These are phyloP conservation scores for Rhodotorula sp. DNA, from an alignment of 1,284 basidiomycete species.

Conservation along the genomic window DNA sequence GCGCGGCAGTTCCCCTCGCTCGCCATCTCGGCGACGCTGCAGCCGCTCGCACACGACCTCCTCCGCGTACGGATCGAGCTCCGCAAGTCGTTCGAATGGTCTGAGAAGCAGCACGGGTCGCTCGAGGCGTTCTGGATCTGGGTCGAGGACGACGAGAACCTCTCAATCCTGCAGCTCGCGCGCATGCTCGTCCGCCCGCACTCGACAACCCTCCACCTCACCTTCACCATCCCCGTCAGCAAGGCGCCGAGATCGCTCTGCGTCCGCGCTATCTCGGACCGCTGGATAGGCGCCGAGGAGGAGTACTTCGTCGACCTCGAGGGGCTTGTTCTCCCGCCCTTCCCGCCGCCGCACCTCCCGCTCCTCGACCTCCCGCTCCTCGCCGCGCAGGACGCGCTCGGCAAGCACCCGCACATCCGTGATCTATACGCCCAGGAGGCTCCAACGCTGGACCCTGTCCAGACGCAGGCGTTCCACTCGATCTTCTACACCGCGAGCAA, in stretches of 20 bases:
- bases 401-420: constrained; percentile 18
- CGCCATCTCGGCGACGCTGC: constrained; percentile 67
- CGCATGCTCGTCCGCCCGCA: constrained; percentile 70
- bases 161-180: constrained; percentile 77
- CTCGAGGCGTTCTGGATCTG: constrained; percentile 93
- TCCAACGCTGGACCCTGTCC: constrained; percentile 70
- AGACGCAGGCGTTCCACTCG: constrained; percentile 88
- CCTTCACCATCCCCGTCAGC: constrained; percentile 78
- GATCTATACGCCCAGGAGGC: constrained; percentile 23
- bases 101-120: constrained; percentile 69
- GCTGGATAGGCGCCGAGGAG: constrained; percentile 91
- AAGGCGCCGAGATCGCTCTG: constrained; percentile 62
- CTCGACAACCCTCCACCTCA: constrained; percentile 65
- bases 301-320: constrained; percentile 67
- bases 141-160: constrained; percentile 82
- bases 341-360: constrained; percentile 66
- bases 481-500: constrained; percentile 71
- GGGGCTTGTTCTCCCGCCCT: constrained; percentile 71
- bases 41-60: constrained; percentile 77
- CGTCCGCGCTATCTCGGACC: constrained; percentile 82
- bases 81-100: constrained; percentile 81
- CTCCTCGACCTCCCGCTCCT: constrained; percentile 83
- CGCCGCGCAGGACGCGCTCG: constrained; percentile 55
- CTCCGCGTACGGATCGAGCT: constrained; percentile 68
- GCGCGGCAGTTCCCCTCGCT: constrained; percentile 84